These are phyloP conservation scores for Inonotus hispidus DNA, from an alignment of 1,284 basidiomycete genomes.

Conservation along the genomic window DNA sequence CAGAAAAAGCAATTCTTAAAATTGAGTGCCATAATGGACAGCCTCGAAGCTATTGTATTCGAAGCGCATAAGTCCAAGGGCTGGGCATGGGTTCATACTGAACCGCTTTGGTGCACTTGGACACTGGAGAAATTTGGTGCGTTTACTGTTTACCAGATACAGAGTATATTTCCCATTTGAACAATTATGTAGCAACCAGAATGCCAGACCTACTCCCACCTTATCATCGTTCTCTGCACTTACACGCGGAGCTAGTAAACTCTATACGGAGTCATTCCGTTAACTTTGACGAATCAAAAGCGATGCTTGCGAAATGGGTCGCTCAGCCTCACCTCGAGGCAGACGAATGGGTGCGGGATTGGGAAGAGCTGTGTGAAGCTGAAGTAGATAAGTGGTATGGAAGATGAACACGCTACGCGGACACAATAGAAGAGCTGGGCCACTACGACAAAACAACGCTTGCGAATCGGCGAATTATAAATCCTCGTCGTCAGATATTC, in stretches of 20 bases:
- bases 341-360: constrained; percentile 58
- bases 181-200: constrained; percentile 40
- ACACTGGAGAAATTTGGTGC: constrained; percentile 69
- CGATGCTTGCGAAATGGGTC: constrained; percentile 56
- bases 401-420: constrained; percentile 15
- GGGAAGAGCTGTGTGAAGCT: constrained; percentile 69
- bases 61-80: constrained; percentile 69
- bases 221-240: constrained; percentile 61
- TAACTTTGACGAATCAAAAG: constrained; percentile 61
- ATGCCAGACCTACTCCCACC: constrained; percentile 52
- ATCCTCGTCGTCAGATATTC: constrained; percentile 79
- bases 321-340: constrained; percentile 61
- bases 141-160: constrained; percentile 22
- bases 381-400: constrained; percentile 69
- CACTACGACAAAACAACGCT: constrained; percentile 12
- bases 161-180: neutral
- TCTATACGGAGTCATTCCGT: constrained; percentile 57
- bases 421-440: neutral
- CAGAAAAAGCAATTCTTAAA: constrained; percentile 66
- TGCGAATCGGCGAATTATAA: constrained; percentile 26
- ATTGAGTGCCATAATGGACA: constrained; percentile 56
- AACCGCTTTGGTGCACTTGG: constrained; percentile 78
- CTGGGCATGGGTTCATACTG: constrained; percentile 56
- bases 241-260: constrained; percentile 51
- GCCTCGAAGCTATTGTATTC: constrained; percentile 52